A percentile compares a stretch with the other conserved stretches of the same genome.
Evolutionary conservation across 768 basidiomycete species (phyloP).

Genomic region (Collybiopsis luxurians): DNA sequence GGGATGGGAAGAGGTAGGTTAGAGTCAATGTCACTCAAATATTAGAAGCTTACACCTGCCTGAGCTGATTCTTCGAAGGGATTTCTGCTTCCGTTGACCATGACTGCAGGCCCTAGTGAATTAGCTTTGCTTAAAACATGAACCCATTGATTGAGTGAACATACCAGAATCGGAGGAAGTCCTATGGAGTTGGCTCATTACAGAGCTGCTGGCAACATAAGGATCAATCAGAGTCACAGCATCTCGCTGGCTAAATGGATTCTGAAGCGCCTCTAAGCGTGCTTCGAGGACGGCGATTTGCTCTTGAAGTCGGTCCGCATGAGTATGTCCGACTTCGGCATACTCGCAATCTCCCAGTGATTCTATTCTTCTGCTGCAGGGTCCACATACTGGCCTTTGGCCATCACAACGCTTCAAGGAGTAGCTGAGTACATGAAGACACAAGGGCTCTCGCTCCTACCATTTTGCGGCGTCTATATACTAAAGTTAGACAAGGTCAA

Average conservation of each 20-base stretch:
- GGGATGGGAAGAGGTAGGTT: background rate
- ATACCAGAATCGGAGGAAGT: too few species aligned
- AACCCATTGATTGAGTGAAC: too few species aligned
- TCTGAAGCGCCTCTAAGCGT: constrained; percentile 30
- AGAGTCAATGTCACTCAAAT: background rate
- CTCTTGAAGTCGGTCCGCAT: constrained; percentile 35
- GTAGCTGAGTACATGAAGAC: background rate
- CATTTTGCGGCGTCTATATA: constrained; percentile 40
- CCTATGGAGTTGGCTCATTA: too few species aligned
- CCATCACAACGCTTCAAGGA: constrained; percentile 39
- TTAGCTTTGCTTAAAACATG: too few species aligned
- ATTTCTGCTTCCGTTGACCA: too few species aligned
- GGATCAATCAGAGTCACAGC: constrained; percentile 21
- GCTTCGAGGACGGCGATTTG: constrained; percentile 30
- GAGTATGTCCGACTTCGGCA: constrained; percentile 34
- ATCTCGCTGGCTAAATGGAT: constrained; percentile 17
- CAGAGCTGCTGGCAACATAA: constrained; percentile 10
- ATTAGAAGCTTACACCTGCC: background rate
- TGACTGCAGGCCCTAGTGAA: too few species aligned
- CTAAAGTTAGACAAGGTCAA: background rate
- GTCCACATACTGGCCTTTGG: constrained; percentile 33
- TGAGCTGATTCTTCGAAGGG: background rate
- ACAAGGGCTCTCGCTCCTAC: constrained; percentile 17
- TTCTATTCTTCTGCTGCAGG: constrained; percentile 30
- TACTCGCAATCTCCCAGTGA: constrained; percentile 42